A percentile compares a stretch with the other conserved stretches of the same genome.
Evolutionary conservation across 2,329 filamentous ascomycete species (phyloP).

Genomic region (Neofusicoccum laricinum): DNA sequence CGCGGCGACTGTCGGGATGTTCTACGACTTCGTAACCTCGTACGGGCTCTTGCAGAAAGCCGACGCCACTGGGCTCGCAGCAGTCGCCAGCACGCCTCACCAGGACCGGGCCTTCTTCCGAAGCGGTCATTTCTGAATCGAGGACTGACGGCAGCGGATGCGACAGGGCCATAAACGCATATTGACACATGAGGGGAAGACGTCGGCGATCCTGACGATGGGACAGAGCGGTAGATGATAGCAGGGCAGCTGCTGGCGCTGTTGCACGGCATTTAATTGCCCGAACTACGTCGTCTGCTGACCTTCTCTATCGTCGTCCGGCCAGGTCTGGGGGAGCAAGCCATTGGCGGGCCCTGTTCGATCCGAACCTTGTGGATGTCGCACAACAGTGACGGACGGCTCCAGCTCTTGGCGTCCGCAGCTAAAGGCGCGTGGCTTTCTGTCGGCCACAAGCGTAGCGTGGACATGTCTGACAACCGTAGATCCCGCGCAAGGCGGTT

Average conservation of each 20-base stretch:
- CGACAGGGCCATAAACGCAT: conserved; percentile 3
- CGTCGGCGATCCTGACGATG: neutral
- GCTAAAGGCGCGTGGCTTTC: conserved; percentile 13
- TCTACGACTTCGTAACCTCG: neutral
- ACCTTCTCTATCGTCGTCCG: conserved; percentile 1
- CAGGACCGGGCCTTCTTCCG: neutral
- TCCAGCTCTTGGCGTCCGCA: conserved; percentile 13
- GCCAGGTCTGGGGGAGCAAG: neutral
- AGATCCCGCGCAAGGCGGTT: conserved; percentile 4
- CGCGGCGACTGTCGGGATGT: neutral
- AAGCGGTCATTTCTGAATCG: neutral
- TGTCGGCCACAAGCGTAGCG: conserved; percentile 9
- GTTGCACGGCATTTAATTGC: conserved; percentile 11
- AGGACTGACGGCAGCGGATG: neutral
- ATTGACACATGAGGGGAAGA: neutral
- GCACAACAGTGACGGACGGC: conserved; percentile 12
- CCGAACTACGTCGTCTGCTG: conserved; percentile 13
- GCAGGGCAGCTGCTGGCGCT: neutral
- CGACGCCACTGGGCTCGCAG: neutral
- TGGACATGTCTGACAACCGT: conserved; percentile 11
- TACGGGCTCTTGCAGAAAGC: neutral
- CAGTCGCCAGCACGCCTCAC: neutral
- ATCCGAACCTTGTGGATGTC: conserved; percentile 4
- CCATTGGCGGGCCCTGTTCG: neutral
- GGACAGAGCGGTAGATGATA: neutral